Evolutionary conservation across 805 yeast genomes (phyloP), one percentile per base, ranked within the genome.

Genomic region (Metschnikowia similis): DNA sequence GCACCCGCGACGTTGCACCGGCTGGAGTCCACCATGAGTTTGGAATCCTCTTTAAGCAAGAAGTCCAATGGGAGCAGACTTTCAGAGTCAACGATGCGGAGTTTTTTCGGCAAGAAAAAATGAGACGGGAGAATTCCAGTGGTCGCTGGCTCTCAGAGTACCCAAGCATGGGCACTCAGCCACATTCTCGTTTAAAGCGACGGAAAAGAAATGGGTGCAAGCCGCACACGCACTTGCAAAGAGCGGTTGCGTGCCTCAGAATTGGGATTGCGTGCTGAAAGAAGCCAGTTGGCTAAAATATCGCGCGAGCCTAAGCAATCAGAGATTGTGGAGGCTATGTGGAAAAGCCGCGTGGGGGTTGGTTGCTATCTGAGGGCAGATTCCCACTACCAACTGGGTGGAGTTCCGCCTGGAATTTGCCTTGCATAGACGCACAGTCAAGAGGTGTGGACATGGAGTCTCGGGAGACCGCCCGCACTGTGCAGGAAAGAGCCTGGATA

Each of bases 41-140:
- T 61, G 17, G 52, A 48, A 31, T 61, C 66, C 1, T 46, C 49
- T 2, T 46, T 48, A n/a, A 64, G 66, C 43, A 55, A 53, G 26
- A 51, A 38, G 37, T 61, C 63, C n/a, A 42, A 17, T 29, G 29
- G 17, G 10, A 51, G 54, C 49, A 45, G 30, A 30, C 4, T 45
- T 2, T 48, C 51, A 6, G 48, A 46, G 27, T 17, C 30, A 26
- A 37, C 51, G 8, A 47, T 39, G 26, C 36, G 52, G 13, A 51
- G 52, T 5, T 42, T 51, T 13, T 45, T 48, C 17, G 52, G 50
- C 31, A 48, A 35, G 40, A 39, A 44, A 17, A 47, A 50, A 21
- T 39, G 21, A 32, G 35, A 2, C 2, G 7, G 2, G 7, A 31
- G 34, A 31, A 2, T 8, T 31, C 21, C 5, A 21, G 4, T 21